Evolutionary conservation across 2,329 filamentous ascomycete species (phyloP).

Genomic region (Grosmannia clavigera): DNA sequence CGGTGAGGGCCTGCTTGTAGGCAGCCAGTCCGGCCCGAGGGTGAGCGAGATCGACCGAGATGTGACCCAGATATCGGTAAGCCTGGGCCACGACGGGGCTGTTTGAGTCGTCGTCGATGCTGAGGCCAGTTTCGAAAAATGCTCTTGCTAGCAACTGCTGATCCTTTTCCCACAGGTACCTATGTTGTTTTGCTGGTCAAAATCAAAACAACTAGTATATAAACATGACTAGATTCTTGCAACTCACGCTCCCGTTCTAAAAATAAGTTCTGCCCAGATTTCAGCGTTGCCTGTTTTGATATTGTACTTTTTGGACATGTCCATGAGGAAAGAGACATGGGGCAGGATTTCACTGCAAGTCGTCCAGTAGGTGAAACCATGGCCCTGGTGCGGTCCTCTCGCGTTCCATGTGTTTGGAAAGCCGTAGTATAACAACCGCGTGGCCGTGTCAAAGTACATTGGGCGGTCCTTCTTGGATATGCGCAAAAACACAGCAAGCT

Average conservation of each 20-base stretch:
- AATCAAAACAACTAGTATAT: neutral
- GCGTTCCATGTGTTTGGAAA: neutral
- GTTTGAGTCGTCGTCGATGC: neutral
- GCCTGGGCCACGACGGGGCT: neutral
- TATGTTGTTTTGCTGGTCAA: neutral
- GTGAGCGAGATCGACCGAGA: neutral
- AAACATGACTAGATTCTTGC: neutral
- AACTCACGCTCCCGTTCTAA: neutral
- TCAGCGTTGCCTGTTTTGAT: neutral
- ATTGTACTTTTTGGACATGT: neutral
- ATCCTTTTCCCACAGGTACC: neutral
- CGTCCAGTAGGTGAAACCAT: neutral
- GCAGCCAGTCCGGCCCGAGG: neutral
- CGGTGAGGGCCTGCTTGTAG: neutral
- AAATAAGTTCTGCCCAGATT: neutral
- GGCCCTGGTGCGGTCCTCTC: neutral
- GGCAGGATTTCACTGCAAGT: neutral
- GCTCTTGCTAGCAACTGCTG: neutral
- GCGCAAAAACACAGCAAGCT: neutral
- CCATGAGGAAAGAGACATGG: neutral
- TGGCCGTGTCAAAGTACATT: neutral
- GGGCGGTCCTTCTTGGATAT: neutral
- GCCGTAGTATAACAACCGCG: neutral
- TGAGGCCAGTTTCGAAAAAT: neutral
- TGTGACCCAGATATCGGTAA: neutral